Percentiles rank a stretch among this genome's conserved stretches.
These are phyloP conservation scores for Botrytis fabae DNA, from an alignment of 2,329 filamentous ascomycete genomes.

Conservation along the genomic window DNA sequence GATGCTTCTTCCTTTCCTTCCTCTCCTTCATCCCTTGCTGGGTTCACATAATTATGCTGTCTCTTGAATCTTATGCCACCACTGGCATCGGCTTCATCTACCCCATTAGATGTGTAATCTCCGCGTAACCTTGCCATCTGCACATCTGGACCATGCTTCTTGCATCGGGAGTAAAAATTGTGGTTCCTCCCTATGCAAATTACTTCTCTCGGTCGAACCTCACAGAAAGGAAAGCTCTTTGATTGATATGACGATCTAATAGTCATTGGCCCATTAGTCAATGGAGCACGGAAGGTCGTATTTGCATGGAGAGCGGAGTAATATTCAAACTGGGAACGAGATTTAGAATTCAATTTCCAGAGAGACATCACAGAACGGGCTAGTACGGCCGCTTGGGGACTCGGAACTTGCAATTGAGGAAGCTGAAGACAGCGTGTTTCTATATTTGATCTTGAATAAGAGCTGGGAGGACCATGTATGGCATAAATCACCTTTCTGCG, in stretches of 20 bases:
- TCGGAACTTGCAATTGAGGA: conserved; percentile 13
- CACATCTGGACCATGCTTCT: conserved; percentile 15
- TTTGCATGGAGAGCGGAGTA: conserved; percentile 6
- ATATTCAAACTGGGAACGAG: conserved; percentile 8
- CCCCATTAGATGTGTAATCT: conserved; percentile 21
- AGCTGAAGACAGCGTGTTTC: conserved; percentile 10
- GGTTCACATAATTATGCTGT: conserved; percentile 14
- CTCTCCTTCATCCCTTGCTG: not conserved
- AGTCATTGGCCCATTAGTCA: not conserved
- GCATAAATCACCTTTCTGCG: conserved; percentile 3
- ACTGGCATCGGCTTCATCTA: not conserved
- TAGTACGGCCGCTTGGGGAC: conserved; percentile 19
- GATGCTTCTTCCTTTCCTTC: conserved; percentile 4
- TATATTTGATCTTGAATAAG: conserved; percentile 15
- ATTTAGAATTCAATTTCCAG: conserved; percentile 6
- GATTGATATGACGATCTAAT: conserved; percentile 14
- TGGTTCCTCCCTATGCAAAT: conserved; percentile 24
- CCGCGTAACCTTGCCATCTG: conserved; percentile 22
- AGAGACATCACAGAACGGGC: not conserved
- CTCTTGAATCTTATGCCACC: conserved; percentile 10
- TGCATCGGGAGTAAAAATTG: conserved; percentile 7
- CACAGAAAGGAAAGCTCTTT: conserved; percentile 15
- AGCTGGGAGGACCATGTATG: conserved; percentile 6
- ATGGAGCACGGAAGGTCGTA: conserved; percentile 6
- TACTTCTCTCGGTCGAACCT: conserved; percentile 15